phyloP scores from a whole-genome alignment of 768 basidiomycete genomes.

The Flagelloscypha sp. region DNA sequence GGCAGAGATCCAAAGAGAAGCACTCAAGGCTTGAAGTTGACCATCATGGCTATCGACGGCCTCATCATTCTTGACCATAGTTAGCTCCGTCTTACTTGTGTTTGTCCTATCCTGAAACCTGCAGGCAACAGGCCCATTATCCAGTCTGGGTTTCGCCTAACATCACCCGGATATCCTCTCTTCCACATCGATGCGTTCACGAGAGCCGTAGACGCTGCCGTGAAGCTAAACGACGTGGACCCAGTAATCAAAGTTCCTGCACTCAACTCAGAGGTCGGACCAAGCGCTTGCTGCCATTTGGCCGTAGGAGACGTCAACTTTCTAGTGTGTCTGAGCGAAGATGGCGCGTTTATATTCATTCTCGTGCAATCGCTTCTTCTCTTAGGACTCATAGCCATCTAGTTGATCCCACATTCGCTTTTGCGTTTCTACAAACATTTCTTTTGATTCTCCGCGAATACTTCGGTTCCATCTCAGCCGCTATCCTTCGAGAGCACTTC shows the following conservation, averaged over 20 bases:
- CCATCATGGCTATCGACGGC: slow-evolving; percentile 70
- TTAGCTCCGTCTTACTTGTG: slow-evolving; percentile 9
- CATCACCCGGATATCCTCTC: slow-evolving; percentile 68
- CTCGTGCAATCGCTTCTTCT: slow-evolving; percentile 4
- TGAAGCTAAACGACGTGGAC: slow-evolving; percentile 50
- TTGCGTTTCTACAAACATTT: slow-evolving; percentile 83
- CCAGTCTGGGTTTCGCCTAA: slow-evolving; percentile 82
- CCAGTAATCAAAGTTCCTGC: slow-evolving; percentile 64
- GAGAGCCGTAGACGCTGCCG: slow-evolving; percentile 53
- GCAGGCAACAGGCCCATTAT: slow-evolving; percentile 65
- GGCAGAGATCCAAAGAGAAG: too few relatives aligned
- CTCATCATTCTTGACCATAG: slow-evolving; percentile 70
- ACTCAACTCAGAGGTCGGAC: slow-evolving; percentile 33
- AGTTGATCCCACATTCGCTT: slow-evolving; percentile 89
- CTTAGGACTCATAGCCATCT: slow-evolving; percentile 4
- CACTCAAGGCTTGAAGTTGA: too few relatives aligned
- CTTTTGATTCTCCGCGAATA: slow-evolving; percentile 79
- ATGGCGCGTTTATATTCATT: slow-evolving; percentile 48
- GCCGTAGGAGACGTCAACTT: slow-evolving; percentile 68
- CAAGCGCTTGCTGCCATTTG: slow-evolving; percentile 81
- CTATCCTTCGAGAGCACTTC: slow-evolving; percentile 82
- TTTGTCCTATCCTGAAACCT: slow-evolving; percentile 13
- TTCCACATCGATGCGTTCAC: slow-evolving; percentile 83
- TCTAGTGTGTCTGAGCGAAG: slow-evolving; percentile 74
- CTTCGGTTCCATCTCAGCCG: slow-evolving; percentile 75